phyloP scores from a whole-genome alignment of 1,284 basidiomycete species.

The Malassezia restricta region DNA sequence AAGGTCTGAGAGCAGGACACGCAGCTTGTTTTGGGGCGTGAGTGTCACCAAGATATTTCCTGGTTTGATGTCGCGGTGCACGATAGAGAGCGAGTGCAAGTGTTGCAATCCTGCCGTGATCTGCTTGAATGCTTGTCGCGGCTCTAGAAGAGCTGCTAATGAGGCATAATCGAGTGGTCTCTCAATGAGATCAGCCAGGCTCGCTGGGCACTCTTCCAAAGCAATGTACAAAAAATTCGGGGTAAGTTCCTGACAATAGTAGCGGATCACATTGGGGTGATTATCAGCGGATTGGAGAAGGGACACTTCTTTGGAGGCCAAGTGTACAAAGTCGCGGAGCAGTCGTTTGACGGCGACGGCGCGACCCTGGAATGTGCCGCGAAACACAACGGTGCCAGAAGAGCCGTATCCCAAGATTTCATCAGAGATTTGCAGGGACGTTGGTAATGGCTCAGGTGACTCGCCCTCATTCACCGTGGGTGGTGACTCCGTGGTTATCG shows the following conservation, averaged over 20 bases:
- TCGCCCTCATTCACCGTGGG: neutral
- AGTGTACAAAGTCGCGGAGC: slow-evolving; percentile 83
- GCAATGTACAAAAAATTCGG: slow-evolving; percentile 83
- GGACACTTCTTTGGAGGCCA: slow-evolving; percentile 84
- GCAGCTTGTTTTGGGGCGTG: slow-evolving; percentile 27
- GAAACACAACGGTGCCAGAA: slow-evolving; percentile 86
- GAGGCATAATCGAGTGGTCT: slow-evolving; percentile 32
- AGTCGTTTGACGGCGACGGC: slow-evolving; percentile 94
- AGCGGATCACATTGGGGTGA: slow-evolving; percentile 90
- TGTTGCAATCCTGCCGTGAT: slow-evolving; percentile 78
- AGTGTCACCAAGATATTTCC: slow-evolving; percentile 79
- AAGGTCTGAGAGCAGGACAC: slow-evolving; percentile 45
- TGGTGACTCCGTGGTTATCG: neutral
- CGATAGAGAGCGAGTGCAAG: slow-evolving; percentile 84
- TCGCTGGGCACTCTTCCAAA: slow-evolving; percentile 87
- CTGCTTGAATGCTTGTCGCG: slow-evolving; percentile 75
- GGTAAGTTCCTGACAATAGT: slow-evolving; percentile 84
- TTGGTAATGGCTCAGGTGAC: neutral
- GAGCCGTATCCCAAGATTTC: slow-evolving; percentile 63
- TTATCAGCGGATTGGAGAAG: slow-evolving; percentile 82
- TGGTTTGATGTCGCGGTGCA: slow-evolving; percentile 96
- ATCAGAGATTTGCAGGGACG: slow-evolving; percentile 24
- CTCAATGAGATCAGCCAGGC: slow-evolving; percentile 83
- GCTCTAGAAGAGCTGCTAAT: slow-evolving; percentile 48
- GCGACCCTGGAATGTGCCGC: slow-evolving; percentile 84